These are phyloP conservation scores for Emiliania huxleyi DNA, from an alignment of 78 protist species.

Conservation along the genomic window DNA sequence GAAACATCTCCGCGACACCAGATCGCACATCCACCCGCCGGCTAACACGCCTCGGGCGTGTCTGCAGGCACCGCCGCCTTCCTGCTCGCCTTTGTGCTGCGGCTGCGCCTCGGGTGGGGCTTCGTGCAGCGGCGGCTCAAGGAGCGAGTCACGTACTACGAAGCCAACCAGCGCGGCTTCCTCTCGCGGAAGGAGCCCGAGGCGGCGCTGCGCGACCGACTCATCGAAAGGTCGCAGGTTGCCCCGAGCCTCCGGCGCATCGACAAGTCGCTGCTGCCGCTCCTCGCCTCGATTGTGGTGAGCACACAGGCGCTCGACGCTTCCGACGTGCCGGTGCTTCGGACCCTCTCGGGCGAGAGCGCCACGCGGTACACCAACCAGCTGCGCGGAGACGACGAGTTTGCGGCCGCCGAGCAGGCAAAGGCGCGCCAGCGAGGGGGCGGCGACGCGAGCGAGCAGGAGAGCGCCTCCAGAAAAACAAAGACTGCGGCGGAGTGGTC, in stretches of 20 bases:
- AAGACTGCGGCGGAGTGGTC: too few species aligned
- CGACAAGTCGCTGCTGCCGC: background rate
- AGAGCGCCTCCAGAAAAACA: too few species aligned
- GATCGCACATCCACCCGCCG: too few species aligned
- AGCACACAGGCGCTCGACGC: background rate
- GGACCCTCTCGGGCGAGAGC: background rate
- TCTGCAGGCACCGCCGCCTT: background rate
- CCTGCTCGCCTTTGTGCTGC: background rate
- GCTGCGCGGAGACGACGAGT: background rate
- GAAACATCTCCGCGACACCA: too few species aligned
- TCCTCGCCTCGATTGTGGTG: background rate
- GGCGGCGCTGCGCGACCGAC: background rate
- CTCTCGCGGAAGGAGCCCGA: background rate
- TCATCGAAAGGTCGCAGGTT: background rate
- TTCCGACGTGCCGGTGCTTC: background rate
- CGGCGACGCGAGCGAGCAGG: background rate
- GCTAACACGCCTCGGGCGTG: too few species aligned
- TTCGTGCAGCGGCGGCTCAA: background rate
- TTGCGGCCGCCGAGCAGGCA: background rate
- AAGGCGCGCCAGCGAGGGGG: background rate
- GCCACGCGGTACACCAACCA: background rate
- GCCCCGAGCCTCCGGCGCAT: background rate
- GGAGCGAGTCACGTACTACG: background rate
- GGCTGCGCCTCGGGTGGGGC: constrained; percentile 1
- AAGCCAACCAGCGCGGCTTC: background rate